Conservation (phyloP, 2,329 filamentous ascomycete species). For the Macrophomina phaseolina region DNA sequence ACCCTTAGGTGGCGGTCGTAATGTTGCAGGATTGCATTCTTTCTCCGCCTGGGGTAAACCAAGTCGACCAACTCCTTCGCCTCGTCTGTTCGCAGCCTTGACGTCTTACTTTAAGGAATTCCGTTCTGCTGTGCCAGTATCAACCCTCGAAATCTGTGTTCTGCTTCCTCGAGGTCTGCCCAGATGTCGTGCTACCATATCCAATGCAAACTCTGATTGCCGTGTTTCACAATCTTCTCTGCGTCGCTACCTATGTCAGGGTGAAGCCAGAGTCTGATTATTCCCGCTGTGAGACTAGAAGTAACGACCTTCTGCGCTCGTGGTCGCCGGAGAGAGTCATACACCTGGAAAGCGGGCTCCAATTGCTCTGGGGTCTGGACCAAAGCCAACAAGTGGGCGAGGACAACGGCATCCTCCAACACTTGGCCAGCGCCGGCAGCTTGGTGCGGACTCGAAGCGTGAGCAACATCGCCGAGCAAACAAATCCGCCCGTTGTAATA, state of each 20-base stretch:
- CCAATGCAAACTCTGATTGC: conserved; percentile 43
- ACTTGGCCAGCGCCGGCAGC: conserved; percentile 63
- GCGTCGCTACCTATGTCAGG: conserved; percentile 39
- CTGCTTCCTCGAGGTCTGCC: conserved; percentile 13
- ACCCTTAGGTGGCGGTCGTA: background rate
- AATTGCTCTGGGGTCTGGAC: conserved; percentile 5
- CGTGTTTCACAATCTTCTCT: conserved; percentile 39
- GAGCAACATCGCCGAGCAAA: conserved; percentile 56
- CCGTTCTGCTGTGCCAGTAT: background rate
- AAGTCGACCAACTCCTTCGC: background rate
- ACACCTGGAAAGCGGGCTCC: conserved; percentile 29
- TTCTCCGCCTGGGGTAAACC: background rate
- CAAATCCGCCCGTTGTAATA: conserved; percentile 46
- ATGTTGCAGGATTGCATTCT: background rate
- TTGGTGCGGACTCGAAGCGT: conserved; percentile 61
- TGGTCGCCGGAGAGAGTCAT: conserved; percentile 28
- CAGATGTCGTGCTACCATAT: conserved; percentile 48
- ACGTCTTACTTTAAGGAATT: background rate
- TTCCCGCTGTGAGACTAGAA: conserved; percentile 46
- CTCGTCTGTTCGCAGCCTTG: background rate
- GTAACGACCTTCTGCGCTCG: conserved; percentile 41
- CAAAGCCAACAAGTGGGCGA: conserved; percentile 46
- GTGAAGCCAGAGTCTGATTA: conserved; percentile 47
- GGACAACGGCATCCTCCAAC: conserved; percentile 59
- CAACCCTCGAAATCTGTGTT: background rate